Evolutionary conservation across 257 asterid genomes (phyloP), one percentile per base, ranked within the genome.

Genomic region (Avicennia marina): DNA sequence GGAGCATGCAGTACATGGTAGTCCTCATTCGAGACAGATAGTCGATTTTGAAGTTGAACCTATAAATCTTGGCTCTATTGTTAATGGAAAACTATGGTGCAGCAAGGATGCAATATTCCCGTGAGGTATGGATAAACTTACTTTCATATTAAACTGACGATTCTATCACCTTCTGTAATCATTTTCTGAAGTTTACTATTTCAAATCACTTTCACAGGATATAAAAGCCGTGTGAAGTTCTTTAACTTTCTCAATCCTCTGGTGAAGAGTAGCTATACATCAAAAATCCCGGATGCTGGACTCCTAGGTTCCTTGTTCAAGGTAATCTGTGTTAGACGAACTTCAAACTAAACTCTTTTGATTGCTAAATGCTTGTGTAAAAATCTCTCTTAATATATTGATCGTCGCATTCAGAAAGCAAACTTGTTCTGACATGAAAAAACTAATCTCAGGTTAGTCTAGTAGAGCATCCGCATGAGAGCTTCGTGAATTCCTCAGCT

Each of bases 231-330:
- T 2, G 85, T 79, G 17, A 77, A 68, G 80, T 87, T 75, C 81
- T 81, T 65, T n/a, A 65, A 66, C 65, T 43, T 71, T 50, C 24
- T 62, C 55, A 61, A 78, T 65, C 96, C 94, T 1, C 6, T 24
- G 53, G 68, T 38, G 21, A 41, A 31, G 67, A 73, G 79, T 45
- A 49, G 64, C 65, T 87, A 80, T 34, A 63, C 67, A 34, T 87
- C 83, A 17, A 95, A 87, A 74, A 77, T 87, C 64, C 21, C 74
- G 65, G 94, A 84, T 60, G 91, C 75, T 59, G 96, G 96, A 12
- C 77, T 76, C 54, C 41, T 77, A 22, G 89, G 96, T 55, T 95
- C 96, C 63, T 40, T 87, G 32, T 87, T 87, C 77, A 87, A 75
- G 91, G 95, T 87, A 81, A 52, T 36, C n/a, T n/a, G n/a, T n/a